phyloP scores from a whole-genome alignment of 1,139 yeast genomes.

The Diutina rugosa region DNA sequence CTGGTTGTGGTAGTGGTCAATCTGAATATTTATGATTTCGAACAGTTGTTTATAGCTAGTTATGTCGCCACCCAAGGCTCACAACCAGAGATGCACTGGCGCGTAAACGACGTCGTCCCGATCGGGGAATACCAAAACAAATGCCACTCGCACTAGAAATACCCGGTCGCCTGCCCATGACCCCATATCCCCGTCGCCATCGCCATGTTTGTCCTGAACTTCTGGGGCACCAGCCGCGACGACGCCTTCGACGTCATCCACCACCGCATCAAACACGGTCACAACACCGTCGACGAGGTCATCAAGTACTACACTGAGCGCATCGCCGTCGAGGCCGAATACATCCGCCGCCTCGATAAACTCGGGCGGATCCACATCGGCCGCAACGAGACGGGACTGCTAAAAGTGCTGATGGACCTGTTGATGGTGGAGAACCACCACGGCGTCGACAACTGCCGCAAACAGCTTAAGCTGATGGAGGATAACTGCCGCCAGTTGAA shows the following conservation, averaged over 20 bases:
- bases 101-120: neutral
- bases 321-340: conserved; percentile 60
- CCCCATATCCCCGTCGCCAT: neutral
- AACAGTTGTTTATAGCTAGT: neutral
- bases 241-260: conserved; percentile 34
- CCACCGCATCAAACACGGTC: conserved; percentile 35
- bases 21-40: too few species aligned
- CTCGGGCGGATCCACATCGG: conserved; percentile 43
- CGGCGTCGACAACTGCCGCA: conserved; percentile 20
- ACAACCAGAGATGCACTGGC: neutral
- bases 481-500: conserved; percentile 22
- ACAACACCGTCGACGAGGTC: conserved; percentile 22
- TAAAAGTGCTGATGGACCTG: conserved; percentile 47
- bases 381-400: conserved; percentile 43
- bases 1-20: too few species aligned
- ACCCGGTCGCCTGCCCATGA: neutral
- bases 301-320: conserved; percentile 35
- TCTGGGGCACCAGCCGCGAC: conserved; percentile 37
- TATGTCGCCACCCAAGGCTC: neutral
- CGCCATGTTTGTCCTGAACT: conserved; percentile 27
- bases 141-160: neutral
- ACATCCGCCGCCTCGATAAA: conserved; percentile 37
- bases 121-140: neutral
- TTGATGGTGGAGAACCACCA: conserved; percentile 37
- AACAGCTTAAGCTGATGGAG: conserved; percentile 20